A percentile compares a stretch with the other conserved stretches of the same genome.
Evolutionary conservation across 139 green algal species (phyloP).

Genomic region (Tetratostichococcus sp.): DNA sequence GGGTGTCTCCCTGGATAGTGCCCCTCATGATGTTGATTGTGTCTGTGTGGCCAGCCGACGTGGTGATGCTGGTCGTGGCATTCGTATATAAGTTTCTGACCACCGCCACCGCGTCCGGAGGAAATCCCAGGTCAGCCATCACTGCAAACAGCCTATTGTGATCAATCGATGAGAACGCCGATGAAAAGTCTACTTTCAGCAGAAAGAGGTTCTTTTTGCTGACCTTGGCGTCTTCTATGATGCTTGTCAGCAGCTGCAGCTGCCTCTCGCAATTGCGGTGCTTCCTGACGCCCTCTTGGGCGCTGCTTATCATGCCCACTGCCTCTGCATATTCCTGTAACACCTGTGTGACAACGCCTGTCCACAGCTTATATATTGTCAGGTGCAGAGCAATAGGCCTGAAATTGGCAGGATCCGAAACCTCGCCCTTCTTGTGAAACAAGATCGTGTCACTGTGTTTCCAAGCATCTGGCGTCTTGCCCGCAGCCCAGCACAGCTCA

Average conservation of each 20-base stretch:
- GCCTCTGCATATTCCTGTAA: constrained; percentile 1
- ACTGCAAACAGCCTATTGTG: constrained; percentile 22
- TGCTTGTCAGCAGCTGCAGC: constrained; percentile 9
- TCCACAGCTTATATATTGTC: constrained; percentile 32
- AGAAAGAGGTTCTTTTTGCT: constrained; percentile 16
- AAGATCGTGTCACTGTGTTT: constrained; percentile 17
- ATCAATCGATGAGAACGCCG: constrained; percentile 26
- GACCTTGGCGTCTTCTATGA: constrained; percentile 19
- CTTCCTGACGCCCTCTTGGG: constrained; percentile 22
- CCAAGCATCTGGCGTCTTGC: constrained; percentile 15
- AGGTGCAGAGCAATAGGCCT: constrained; percentile 12
- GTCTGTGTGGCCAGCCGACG: neutral
- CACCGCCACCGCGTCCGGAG: constrained; percentile 16
- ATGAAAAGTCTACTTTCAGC: constrained; percentile 22
- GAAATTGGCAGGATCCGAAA: constrained; percentile 3
- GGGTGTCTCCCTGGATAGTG: constrained; percentile 34
- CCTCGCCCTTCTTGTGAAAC: constrained; percentile 18
- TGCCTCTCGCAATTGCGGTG: neutral
- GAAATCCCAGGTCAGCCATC: constrained; percentile 25
- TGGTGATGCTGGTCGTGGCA: constrained; percentile 9
- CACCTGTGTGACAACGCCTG: constrained; percentile 9
- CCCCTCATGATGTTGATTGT: neutral
- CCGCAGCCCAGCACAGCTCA: constrained; percentile 18
- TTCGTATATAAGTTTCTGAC: constrained; percentile 26
- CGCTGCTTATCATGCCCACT: neutral